phyloP scores from a whole-genome alignment of 2,329 filamentous ascomycete genomes.

The Aspergillus floridensis region DNA sequence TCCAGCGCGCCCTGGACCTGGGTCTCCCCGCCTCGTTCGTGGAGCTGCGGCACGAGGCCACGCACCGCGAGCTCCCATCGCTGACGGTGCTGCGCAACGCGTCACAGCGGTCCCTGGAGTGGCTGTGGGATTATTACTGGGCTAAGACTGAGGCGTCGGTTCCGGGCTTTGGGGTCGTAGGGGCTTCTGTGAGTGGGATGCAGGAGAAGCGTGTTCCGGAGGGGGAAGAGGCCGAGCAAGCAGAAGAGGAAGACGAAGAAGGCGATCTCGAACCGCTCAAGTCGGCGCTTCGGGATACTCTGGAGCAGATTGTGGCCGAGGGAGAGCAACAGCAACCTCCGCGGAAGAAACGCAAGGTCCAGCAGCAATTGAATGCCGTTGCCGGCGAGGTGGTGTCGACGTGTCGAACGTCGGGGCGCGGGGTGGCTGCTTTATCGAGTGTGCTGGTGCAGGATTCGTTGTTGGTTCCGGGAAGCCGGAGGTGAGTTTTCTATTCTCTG shows the following conservation, averaged over 20 bases:
- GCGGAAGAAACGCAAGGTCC: constrained; percentile 31
- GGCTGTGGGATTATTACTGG: constrained; percentile 94
- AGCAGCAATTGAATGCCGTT: constrained; percentile 20
- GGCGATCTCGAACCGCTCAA: constrained; percentile 18
- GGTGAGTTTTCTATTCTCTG: constrained; percentile 23
- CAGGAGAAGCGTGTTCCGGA: neutral
- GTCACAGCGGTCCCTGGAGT: constrained; percentile 67
- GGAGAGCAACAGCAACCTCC: constrained; percentile 16
- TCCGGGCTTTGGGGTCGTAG: constrained; percentile 8
- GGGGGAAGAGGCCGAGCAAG: constrained; percentile 9
- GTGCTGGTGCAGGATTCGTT: constrained; percentile 28
- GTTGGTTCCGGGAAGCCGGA: constrained; percentile 27
- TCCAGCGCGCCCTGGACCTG: constrained; percentile 41
- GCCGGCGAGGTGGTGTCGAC: constrained; percentile 28
- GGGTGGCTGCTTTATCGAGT: constrained; percentile 20
- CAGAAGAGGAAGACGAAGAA: constrained; percentile 2
- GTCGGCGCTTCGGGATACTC: constrained; percentile 15
- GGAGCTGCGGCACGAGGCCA: constrained; percentile 83
- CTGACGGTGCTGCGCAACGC: constrained; percentile 70
- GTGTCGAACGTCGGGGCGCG: constrained; percentile 24
- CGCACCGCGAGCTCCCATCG: constrained; percentile 81
- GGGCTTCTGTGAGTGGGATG: neutral
- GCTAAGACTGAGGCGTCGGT: constrained; percentile 42
- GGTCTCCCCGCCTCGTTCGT: constrained; percentile 68
- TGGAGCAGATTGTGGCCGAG: constrained; percentile 18